Evolutionary conservation across 2,329 filamentous ascomycete genomes (phyloP).

Genomic region (Aspergillus tubingensis): DNA sequence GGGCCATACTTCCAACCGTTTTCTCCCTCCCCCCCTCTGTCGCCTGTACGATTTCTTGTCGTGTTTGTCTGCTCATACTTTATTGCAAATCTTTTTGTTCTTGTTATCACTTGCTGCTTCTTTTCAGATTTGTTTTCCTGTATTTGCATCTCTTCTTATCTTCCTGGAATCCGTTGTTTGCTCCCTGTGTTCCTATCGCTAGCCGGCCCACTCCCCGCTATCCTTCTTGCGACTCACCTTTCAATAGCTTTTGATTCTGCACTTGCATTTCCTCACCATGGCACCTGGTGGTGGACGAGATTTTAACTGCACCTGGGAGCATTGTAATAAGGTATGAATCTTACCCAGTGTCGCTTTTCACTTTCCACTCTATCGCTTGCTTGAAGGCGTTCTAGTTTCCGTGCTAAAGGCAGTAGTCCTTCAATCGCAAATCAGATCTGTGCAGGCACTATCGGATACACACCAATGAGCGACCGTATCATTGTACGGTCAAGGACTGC

Average conservation of each 20-base stretch:
- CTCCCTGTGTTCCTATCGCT: not conserved
- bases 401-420: slow-evolving; percentile 36
- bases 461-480: slow-evolving; percentile 52
- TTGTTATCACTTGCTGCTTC: not conserved
- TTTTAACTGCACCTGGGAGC: slow-evolving; percentile 48
- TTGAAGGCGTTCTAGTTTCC: slow-evolving; percentile 3
- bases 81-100: not conserved
- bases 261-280: slow-evolving; percentile 29
- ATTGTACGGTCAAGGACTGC: slow-evolving; percentile 47
- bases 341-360: not conserved
- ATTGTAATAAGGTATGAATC: slow-evolving; percentile 45
- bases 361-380: not conserved
- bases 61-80: slow-evolving; percentile 9
- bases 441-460: slow-evolving; percentile 51
- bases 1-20: slow-evolving; percentile 11
- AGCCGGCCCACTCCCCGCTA: not conserved
- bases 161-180: not conserved
- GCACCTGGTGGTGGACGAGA: slow-evolving; percentile 44
- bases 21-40: slow-evolving; percentile 9
- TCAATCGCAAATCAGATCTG: slow-evolving; percentile 53
- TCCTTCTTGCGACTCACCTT: slow-evolving; percentile 3
- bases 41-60: slow-evolving; percentile 18
- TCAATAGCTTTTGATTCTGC: not conserved
- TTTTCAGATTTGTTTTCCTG: not conserved
- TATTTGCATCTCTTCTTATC: not conserved